Percentiles rank a stretch among this genome's conserved stretches.
phyloP scores from a whole-genome alignment of 2,329 filamentous ascomycete species.

The Cercospora sp. region DNA sequence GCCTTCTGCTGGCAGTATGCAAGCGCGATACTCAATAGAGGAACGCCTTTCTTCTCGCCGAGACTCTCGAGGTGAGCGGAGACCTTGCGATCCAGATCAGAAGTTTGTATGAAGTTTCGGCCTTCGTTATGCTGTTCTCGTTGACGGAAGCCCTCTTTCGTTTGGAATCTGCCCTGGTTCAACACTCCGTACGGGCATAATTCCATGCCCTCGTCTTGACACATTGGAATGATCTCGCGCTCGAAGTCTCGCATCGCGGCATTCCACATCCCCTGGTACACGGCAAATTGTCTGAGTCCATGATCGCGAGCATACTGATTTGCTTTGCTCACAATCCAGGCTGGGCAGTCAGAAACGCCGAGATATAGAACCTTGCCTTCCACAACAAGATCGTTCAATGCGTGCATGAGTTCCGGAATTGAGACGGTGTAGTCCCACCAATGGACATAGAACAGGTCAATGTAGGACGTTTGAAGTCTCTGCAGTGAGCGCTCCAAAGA shows the following conservation, averaged over 20 bases:
- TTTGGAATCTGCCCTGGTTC: constrained; percentile 45
- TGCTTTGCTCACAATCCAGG: constrained; percentile 45
- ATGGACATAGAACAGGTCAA: not conserved
- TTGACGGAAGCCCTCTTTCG: constrained; percentile 47
- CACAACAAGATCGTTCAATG: constrained; percentile 44
- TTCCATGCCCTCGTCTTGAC: constrained; percentile 12
- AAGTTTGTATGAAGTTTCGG: not conserved
- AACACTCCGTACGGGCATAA: constrained; percentile 58
- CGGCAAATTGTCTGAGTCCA: constrained; percentile 40
- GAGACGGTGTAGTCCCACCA: not conserved
- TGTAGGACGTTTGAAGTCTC: not conserved
- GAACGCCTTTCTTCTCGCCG: not conserved
- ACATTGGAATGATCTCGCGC: constrained; percentile 50
- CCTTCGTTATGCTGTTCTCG: constrained; percentile 36
- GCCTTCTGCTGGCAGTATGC: constrained; percentile 4
- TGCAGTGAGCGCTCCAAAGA: not conserved
- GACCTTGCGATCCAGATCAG: not conserved
- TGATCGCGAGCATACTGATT: constrained; percentile 44
- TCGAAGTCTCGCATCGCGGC: constrained; percentile 46
- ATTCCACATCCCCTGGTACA: constrained; percentile 43
- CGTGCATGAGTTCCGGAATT: constrained; percentile 45
- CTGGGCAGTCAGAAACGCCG: constrained; percentile 47
- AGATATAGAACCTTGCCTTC: constrained; percentile 48
- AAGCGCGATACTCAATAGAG: not conserved
- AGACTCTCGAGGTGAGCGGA: not conserved